Base-by-base conservation (phyloP, 805 yeast genomes). In the Cyberlindnera euphorbiae region DNA sequence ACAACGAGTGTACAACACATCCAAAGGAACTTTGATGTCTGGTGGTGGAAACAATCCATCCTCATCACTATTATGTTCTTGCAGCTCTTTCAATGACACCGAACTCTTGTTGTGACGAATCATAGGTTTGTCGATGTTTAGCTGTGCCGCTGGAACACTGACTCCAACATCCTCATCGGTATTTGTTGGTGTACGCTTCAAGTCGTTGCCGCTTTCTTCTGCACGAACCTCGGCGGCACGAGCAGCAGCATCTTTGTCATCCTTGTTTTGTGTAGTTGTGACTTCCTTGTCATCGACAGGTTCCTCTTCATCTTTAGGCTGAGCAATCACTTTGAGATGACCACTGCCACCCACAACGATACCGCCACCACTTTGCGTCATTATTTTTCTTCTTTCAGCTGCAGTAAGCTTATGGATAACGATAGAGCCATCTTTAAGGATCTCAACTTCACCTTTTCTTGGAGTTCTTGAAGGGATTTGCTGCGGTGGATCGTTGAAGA, bases 401-500 rank as follows among this genome's bases (percentile, higher is more conserved):
- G 74, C 71, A 2, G 77, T 62, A 24, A 77, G 57, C 21, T 79
- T 76, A 42, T 74, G 73, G 14, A 78, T 64, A 7, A 70, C 65
- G 12, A 77, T 66, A 1, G 66, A 58, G 0, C 84, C 85, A 47
- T 67, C 69, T n/a, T 71, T 60, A 33, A 69, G 50, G 2, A 77
- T 64, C 46, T 77, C 83, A 11, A 82, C 94, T 56, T 87, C 90
- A 27, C 97, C 97, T 47, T 74, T 71, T 47, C 83, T 68, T 12
- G 97, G 96, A 34, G 69, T 73, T 52, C 95, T 66, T 2, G 95
- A 82, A 3, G 97, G 97, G 39, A 89, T 83, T 55, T 88, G 96
- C 52, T 89, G 97, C 1, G 96, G 95, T 1, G 97, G 97, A 56
- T 89, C 96, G 43, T 73, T 72, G 24, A 72, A 74, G 51, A 86